Evolutionary conservation across 1,139 yeast genomes (phyloP).

Genomic region (Yamadazyma friedrichii): DNA sequence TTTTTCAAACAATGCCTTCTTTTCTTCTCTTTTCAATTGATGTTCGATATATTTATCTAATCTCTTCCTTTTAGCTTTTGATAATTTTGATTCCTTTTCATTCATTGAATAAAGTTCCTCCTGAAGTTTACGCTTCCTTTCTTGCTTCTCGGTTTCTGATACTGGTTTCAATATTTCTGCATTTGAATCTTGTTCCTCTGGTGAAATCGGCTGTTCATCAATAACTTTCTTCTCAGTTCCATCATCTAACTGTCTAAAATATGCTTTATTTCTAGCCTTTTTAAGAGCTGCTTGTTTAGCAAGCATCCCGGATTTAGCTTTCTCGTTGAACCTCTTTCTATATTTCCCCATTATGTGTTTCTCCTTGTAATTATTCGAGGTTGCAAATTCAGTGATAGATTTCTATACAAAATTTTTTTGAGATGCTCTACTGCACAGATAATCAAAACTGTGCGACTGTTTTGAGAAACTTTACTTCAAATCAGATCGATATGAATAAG

Average conservation of each 20-base stretch:
- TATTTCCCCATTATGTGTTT: constrained; percentile 66
- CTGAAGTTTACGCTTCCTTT: constrained; percentile 63
- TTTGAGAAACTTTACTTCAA: neutral
- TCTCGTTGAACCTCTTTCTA: constrained; percentile 77
- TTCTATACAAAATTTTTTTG: constrained; percentile 3
- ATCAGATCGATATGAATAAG: constrained; percentile 18
- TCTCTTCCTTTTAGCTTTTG: constrained; percentile 73
- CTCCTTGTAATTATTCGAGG: neutral
- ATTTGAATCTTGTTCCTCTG: constrained; percentile 46
- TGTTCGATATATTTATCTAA: constrained; percentile 79
- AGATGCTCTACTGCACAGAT: constrained; percentile 10
- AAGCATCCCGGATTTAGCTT: constrained; percentile 82
- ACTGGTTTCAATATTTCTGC: constrained; percentile 55
- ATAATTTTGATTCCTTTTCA: constrained; percentile 61
- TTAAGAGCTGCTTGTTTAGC: constrained; percentile 75
- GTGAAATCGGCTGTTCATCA: constrained; percentile 7
- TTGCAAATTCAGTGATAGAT: neutral
- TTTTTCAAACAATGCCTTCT: constrained; percentile 72
- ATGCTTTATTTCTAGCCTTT: constrained; percentile 66
- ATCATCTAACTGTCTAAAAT: constrained; percentile 48
- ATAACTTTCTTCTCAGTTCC: constrained; percentile 19
- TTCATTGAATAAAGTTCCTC: constrained; percentile 56
- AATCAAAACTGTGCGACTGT: neutral
- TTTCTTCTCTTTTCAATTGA: constrained; percentile 88
- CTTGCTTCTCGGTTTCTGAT: constrained; percentile 57